phyloP scores from a whole-genome alignment of 305 asterid genomes.

The Solanum hybrid region DNA sequence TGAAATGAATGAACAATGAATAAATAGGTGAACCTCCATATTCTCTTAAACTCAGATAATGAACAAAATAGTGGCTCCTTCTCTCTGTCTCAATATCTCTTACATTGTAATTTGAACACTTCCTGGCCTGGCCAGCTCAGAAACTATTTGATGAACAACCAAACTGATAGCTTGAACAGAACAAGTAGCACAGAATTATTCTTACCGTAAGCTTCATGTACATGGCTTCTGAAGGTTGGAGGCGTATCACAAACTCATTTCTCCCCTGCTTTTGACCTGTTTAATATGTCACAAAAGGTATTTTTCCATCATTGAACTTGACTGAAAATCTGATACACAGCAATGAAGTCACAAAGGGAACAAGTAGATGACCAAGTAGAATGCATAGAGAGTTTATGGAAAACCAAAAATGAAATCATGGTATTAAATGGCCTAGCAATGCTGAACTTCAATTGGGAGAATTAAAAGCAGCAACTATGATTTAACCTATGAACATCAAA shows the following conservation, averaged over 20 bases:
- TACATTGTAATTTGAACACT: not conserved
- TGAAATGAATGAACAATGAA: not conserved
- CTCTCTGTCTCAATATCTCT: not conserved
- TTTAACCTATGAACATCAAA: not conserved
- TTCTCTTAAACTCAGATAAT: not conserved
- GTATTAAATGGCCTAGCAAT: not conserved
- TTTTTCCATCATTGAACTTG: not conserved
- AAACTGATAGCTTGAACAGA: not conserved
- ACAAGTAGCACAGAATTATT: not conserved
- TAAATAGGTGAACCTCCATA: not conserved
- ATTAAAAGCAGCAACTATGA: not conserved
- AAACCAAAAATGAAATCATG: not conserved
- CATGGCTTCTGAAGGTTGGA: conserved; percentile 89
- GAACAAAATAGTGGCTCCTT: not conserved
- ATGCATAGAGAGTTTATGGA: not conserved
- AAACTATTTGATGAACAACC: not conserved
- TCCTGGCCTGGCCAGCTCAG: not conserved
- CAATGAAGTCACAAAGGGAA: conserved; percentile 12
- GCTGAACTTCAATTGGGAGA: not conserved
- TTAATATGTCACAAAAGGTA: not conserved
- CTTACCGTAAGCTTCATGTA: conserved; percentile 89
- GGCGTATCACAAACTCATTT: conserved; percentile 81
- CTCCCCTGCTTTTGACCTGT: conserved; percentile 84
- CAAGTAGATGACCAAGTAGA: not conserved
- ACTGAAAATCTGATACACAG: not conserved